Conservation (phyloP, 2,329 filamentous ascomycete species). For the Alternaria panax region DNA sequence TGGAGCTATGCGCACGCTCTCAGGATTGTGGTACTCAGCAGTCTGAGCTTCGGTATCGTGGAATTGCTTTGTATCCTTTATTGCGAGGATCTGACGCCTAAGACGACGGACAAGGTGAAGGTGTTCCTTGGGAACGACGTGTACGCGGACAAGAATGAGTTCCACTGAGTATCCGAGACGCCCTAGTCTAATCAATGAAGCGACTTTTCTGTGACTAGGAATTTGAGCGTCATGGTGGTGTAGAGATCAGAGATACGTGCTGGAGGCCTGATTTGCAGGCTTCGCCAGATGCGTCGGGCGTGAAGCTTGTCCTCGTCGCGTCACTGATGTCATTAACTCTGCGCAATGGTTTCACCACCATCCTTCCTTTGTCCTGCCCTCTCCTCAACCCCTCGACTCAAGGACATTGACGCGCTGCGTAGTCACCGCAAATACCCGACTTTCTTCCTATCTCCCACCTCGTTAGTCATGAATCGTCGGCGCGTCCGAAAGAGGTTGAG, state of each 20-base stretch:
- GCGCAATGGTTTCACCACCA: not conserved
- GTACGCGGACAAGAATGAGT: slow-evolving; percentile 36
- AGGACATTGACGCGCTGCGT: not conserved
- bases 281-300: not conserved
- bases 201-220: not conserved
- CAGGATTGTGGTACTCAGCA: slow-evolving; percentile 30
- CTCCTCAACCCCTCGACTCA: not conserved
- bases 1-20: slow-evolving; percentile 34
- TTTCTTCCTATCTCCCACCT: not conserved
- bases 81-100: slow-evolving; percentile 32
- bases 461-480: not conserved
- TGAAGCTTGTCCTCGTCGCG: not conserved
- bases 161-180: slow-evolving; percentile 15
- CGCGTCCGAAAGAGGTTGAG: not conserved
- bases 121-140: slow-evolving; percentile 39
- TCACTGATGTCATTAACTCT: not conserved
- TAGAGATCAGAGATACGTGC: not conserved
- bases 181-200: not conserved
- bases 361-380: too few relatives aligned
- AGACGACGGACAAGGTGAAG: slow-evolving; percentile 40
- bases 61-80: slow-evolving; percentile 29
- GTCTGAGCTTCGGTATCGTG: slow-evolving; percentile 31
- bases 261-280: not conserved
- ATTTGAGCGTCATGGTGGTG: not conserved
- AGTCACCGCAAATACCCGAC: not conserved